Base-by-base conservation (phyloP, 148 eudicot genomes). In the Pouteria glomerata region DNA sequence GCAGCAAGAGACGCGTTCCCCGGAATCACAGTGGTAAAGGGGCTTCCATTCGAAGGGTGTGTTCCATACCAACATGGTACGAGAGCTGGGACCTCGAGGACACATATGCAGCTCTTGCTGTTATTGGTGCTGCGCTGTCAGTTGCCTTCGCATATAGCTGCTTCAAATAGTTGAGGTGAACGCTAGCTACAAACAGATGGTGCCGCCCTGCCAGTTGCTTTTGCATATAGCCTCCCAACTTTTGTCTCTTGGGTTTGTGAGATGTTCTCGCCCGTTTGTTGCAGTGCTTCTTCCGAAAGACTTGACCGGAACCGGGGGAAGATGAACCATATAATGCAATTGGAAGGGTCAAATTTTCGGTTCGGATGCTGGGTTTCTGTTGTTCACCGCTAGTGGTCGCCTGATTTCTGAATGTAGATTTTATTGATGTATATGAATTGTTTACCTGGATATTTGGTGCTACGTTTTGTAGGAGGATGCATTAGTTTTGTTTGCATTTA, bases 11-110 rank as follows among this genome's bases (percentile, higher is more conserved):
- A 68, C 85, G 71, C 47, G 47, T 77, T 24, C 76, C 82, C 13
- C 75, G 78, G 57, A 84, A 72, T 51, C 84, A 80, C 68, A 84
- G 81, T 68, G 69, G 78, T 57, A 88, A 82, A 52, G 87, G 82
- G 56, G 68, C 29, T 52, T 67, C 78, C 1, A 68, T 82, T 57
- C 85, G 85, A 6, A 91, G 81, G 85, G 90, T 84, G 30, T 89
- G 87, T 61, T 73, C 88, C 4, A 86, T 83, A 88, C 96, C 97
- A 24, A 85, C 91, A 5, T 91, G 97, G 99, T 78, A 80, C 27
- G 97, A 91, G 82, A 82, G 78, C 82, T 86, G 97, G 96, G 99
- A 95, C 76, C 85, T 86, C 50, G 99, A 95, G 73, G 99, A 95
- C 80, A 82, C 93, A 29, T 95, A 88, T 71, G 97, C 97, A 41